phyloP scores from a whole-genome alignment of 257 asterid species.

The Lavandula angustifolia region DNA sequence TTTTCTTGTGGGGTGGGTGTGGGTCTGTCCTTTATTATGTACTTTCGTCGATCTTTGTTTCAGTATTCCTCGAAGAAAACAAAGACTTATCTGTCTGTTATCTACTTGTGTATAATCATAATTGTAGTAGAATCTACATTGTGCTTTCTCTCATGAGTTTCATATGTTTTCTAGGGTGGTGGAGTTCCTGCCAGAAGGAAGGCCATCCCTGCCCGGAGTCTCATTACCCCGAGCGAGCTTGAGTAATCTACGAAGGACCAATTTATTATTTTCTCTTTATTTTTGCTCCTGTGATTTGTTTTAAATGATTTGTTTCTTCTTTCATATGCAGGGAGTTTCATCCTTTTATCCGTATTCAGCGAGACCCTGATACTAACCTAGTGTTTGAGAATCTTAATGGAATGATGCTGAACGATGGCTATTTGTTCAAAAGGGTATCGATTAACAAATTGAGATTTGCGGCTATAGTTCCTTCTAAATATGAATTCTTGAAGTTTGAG shows the following conservation, averaged over 20 bases:
- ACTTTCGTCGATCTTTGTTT: too few species aligned
- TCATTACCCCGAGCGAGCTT: constrained; percentile 87
- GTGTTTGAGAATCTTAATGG: constrained; percentile 81
- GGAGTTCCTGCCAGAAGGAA: constrained; percentile 68
- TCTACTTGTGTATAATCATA: too few species aligned
- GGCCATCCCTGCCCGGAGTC: constrained; percentile 77
- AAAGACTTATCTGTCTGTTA: too few species aligned
- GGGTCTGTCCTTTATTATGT: too few species aligned
- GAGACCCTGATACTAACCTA: constrained; percentile 79
- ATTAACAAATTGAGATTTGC: constrained; percentile 70
- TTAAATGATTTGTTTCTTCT: constrained; percentile 21
- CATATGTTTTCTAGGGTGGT: constrained; percentile 65
- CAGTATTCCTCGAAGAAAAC: too few species aligned
- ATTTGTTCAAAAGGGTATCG: constrained; percentile 74
- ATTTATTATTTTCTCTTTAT: constrained; percentile 17
- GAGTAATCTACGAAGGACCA: constrained; percentile 58
- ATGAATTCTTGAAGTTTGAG: constrained; percentile 91
- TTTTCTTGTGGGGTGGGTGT: too few species aligned
- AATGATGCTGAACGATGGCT: constrained; percentile 95
- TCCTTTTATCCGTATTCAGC: constrained; percentile 80
- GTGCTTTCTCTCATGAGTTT: constrained; percentile 21
- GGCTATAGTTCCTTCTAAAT: constrained; percentile 83
- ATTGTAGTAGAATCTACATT: too few species aligned
- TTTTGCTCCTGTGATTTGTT: constrained; percentile 24
- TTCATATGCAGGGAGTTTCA: constrained; percentile 72